Base-by-base conservation (phyloP, 2,329 filamentous ascomycete genomes). In the Xylaria sp. region DNA sequence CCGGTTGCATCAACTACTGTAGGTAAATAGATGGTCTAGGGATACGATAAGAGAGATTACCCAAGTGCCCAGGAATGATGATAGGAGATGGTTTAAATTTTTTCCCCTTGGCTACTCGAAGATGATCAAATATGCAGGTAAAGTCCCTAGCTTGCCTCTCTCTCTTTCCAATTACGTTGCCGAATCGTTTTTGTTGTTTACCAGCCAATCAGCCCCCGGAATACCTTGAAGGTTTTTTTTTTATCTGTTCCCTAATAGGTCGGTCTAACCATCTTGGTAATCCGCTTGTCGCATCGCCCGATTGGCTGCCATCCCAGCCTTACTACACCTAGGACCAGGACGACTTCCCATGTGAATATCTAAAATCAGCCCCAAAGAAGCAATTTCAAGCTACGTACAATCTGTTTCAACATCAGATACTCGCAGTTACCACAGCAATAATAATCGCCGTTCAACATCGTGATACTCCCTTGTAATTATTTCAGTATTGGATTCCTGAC, bases 151-250 rank as follows among this genome's bases (percentile, higher is more conserved):
- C 20, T 20, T 31, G 31, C n/a, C 31, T 7, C 12, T 8, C 12
- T 8, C 34, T 20, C 54, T 28, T 28, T 41, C 54, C 37, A 44
- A 57, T 44, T 56, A 37, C 18, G 39, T 57, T 51, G 34, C 44
- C 39, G 41, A 65, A 65, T 44, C 31, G 44, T 25, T 34, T 34
- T 28, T 54, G 28, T 25, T 5, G 3, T 50, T 8, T 8, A 34
- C 41, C 48, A 59, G 20, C 66, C 66, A 67, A 70, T 64, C 68
- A 67, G 12, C 56, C 57, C 65, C 48, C 41, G 8, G 44, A 41
- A 44, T 44, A 13, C 51, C 61, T 39, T 67, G 13, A 41, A 57
- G 46, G 50, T 65, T 56, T 55, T 65, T 55, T 65, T 65, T 67
- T 68, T 59, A 67, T 59, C 65, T 55, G 10, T 28, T 46, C 50